These are phyloP conservation scores for Saccharomycopsis sp. DNA, from an alignment of 805 yeast genomes.

Conservation along the genomic window DNA sequence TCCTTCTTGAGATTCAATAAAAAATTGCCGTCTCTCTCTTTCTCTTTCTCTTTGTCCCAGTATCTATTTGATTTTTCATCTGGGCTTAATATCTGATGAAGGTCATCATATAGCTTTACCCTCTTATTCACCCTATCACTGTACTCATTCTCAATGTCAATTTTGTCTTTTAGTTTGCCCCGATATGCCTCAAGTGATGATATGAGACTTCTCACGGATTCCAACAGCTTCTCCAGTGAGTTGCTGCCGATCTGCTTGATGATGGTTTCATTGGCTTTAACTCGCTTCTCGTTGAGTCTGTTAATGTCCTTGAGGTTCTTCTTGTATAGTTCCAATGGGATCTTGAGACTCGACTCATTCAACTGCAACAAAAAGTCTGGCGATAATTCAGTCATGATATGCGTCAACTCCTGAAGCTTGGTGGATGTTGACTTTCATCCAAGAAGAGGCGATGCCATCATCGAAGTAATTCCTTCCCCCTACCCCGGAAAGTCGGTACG, in stretches of 20 bases:
- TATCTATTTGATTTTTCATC: too few relatives aligned
- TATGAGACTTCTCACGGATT: conserved; percentile 5
- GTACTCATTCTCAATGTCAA: conserved; percentile 12
- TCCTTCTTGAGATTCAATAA: too few relatives aligned
- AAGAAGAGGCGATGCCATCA: too few relatives aligned
- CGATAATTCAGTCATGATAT: too few relatives aligned
- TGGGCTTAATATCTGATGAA: too few relatives aligned
- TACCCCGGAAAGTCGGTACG: too few relatives aligned
- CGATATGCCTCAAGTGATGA: conserved; percentile 8
- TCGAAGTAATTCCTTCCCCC: too few relatives aligned
- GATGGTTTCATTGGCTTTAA: not conserved
- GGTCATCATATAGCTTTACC: conserved; percentile 3
- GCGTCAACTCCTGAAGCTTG: too few relatives aligned
- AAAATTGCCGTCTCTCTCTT: too few relatives aligned
- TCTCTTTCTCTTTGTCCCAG: too few relatives aligned
- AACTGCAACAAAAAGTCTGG: too few relatives aligned
- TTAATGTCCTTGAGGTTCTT: conserved; percentile 19
- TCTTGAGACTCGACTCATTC: conserved; percentile 14
- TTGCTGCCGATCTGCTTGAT: not conserved
- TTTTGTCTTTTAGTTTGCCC: conserved; percentile 12
- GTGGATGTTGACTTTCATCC: too few relatives aligned
- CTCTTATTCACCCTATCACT: conserved; percentile 9
- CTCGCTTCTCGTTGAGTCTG: conserved; percentile 17
- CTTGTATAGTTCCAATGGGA: conserved; percentile 20
- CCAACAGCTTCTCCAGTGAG: conserved; percentile 2